These are phyloP conservation scores for peach (Prunus persica) DNA, from an alignment of 306 rosid genomes.

Conservation along the genomic window DNA sequence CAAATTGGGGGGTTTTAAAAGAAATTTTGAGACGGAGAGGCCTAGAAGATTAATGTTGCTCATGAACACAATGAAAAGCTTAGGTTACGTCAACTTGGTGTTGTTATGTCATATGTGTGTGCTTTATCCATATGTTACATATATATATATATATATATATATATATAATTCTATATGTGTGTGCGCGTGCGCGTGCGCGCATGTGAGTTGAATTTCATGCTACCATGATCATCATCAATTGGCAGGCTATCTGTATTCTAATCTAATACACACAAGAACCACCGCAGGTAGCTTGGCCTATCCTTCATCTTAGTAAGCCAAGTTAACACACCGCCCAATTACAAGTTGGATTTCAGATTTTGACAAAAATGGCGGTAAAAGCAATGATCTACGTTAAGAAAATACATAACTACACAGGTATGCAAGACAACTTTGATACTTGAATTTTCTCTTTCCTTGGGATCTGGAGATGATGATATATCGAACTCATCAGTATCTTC, in stretches of 20 bases:
- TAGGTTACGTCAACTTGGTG: conserved; percentile 8
- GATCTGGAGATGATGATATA: neutral
- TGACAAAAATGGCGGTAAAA: neutral
- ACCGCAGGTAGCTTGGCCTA: neutral
- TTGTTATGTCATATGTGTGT: neutral
- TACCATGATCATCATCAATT: neutral
- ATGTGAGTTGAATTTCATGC: no score
- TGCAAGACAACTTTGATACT: neutral
- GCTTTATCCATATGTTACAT: neutral
- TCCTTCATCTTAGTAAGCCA: conserved; percentile 5
- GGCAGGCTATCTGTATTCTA: neutral
- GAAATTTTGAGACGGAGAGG: conserved; percentile 11
- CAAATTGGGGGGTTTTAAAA: neutral
- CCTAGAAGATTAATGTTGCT: conserved; percentile 9
- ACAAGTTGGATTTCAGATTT: conserved; percentile 1
- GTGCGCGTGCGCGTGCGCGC: no score
- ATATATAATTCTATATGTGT: neutral
- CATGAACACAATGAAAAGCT: conserved; percentile 22
- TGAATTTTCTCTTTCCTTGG: neutral
- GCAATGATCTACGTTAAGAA: neutral
- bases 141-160: no score
- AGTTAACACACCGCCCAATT: neutral
- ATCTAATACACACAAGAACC: neutral
- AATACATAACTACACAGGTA: neutral
- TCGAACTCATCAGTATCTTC: neutral